These are phyloP conservation scores for Penicillium steckii DNA, from an alignment of 495 filamentous ascomycete species.

Conservation along the genomic window DNA sequence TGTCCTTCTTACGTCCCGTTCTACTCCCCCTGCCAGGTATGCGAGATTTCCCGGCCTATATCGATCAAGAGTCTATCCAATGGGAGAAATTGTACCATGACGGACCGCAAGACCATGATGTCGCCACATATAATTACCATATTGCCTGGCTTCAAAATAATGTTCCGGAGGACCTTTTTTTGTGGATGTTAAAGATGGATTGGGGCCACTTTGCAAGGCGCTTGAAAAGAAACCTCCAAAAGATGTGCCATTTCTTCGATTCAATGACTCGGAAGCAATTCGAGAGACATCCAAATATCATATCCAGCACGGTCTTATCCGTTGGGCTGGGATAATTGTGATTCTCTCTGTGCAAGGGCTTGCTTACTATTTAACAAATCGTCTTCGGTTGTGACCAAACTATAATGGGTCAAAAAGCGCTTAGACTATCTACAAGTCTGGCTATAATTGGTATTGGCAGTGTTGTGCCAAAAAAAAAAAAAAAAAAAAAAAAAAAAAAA, in stretches of 20 bases:
- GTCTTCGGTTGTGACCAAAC: neutral
- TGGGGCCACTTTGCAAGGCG: conserved; percentile 49
- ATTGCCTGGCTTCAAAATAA: conserved; percentile 33
- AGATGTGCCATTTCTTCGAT: conserved; percentile 36
- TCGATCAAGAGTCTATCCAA: conserved; percentile 7
- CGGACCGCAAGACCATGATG: neutral
- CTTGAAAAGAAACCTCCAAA: conserved; percentile 38
- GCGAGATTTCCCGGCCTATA: conserved; percentile 16
- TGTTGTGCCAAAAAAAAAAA: too few relatives aligned
- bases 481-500: too few relatives aligned
- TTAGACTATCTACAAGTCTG: too few relatives aligned
- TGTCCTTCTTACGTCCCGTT: conserved; percentile 12
- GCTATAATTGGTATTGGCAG: too few relatives aligned
- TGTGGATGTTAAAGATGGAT: conserved; percentile 46
- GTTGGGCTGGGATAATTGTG: conserved; percentile 18
- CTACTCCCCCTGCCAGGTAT: conserved; percentile 12
- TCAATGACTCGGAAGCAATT: conserved; percentile 31
- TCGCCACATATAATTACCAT: conserved; percentile 18
- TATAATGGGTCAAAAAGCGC: too few relatives aligned
- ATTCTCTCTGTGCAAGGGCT: neutral
- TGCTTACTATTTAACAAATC: neutral
- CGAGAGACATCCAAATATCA: conserved; percentile 13
- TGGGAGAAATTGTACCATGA: conserved; percentile 11
- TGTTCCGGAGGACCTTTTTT: conserved; percentile 44
- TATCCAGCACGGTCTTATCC: conserved; percentile 15